Base-by-base conservation (phyloP, 2,329 filamentous ascomycete species). In the Sporothrix brasiliensis region DNA sequence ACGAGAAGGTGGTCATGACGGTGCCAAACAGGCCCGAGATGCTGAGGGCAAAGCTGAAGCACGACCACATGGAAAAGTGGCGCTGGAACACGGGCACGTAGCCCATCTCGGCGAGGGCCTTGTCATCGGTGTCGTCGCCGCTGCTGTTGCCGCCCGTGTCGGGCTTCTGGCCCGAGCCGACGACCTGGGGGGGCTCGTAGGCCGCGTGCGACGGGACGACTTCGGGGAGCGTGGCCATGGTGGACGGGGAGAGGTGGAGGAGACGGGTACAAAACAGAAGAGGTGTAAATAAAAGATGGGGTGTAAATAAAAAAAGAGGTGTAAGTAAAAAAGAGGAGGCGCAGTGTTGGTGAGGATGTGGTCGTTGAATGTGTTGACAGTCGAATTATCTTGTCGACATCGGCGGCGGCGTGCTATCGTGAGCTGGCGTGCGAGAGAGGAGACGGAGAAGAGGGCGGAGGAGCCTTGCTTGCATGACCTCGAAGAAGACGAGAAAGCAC, bases 1-100 rank as follows among this genome's bases (percentile, higher is more conserved):
- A 86, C 14, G 79, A 80, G 74, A 86, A 85, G 44, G 86, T 88
- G 3, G 86, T 87, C 74, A 84, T 83, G 71, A 85, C 82, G 10
- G 85, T 87, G 39, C 85, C 81, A 75, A 86, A 87, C 24, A 87
- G 80, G 56, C 85, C 86, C 65, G 81, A 83, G 74, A 88, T 86
- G 74, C 81, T 84, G 75, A 88, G 83, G 67, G 86, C 86, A 75
- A 88, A 89, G 68, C 85, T 88, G 77, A 89, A 87, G 73, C 77
- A 79, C 13, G 85, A 86, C 73, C 86, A 87, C 16, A 85, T 79
- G 69, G 86, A 86, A 70, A 88, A 88, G 74, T 88, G 85, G 73
- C 86, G 83, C 77, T 86, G 86, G 79, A 87, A 87, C 69, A 80
- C 79, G 41, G 79, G 79, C n/a, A 73, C 76, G 72, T 80, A 81